phyloP scores from a whole-genome alignment of 192 early-diverging fungal species.

The Coemansia sp. region DNA sequence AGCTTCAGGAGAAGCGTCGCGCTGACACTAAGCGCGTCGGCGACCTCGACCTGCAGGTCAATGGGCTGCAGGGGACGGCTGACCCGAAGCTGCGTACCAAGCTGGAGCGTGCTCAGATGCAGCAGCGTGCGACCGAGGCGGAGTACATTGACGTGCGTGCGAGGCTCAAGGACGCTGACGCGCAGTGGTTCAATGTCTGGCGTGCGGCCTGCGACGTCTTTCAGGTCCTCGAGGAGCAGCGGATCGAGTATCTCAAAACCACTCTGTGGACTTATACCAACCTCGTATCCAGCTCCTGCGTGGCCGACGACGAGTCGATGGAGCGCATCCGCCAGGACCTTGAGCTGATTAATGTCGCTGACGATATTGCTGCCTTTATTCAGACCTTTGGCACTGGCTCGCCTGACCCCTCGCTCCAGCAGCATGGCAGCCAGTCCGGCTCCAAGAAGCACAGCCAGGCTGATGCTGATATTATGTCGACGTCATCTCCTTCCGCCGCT shows the following conservation, averaged over 20 bases:
- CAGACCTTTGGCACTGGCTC: slow-evolving; percentile 65
- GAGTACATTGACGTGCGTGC: slow-evolving; percentile 42
- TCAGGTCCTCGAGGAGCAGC: slow-evolving; percentile 68
- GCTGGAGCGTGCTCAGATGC: slow-evolving; percentile 49
- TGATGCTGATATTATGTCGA: slow-evolving; percentile 25
- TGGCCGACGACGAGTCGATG: slow-evolving; percentile 77
- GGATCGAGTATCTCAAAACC: slow-evolving; percentile 70
- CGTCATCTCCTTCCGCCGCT: slow-evolving; percentile 17
- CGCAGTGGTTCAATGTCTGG: not conserved
- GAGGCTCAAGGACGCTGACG: slow-evolving; percentile 51
- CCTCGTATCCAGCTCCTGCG: slow-evolving; percentile 69
- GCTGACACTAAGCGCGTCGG: slow-evolving; percentile 27
- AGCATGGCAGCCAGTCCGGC: no score
- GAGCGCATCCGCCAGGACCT: slow-evolving; percentile 71
- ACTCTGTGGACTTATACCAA: slow-evolving; percentile 76
- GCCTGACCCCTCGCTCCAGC: slow-evolving; percentile 30
- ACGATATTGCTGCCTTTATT: slow-evolving; percentile 70
- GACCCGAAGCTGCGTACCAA: slow-evolving; percentile 51
- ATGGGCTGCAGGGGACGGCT: slow-evolving; percentile 43
- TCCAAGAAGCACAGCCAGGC: no score
- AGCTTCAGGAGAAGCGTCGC: slow-evolving; percentile 55
- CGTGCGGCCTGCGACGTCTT: not conserved
- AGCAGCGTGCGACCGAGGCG: slow-evolving; percentile 45
- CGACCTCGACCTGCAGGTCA: slow-evolving; percentile 52
- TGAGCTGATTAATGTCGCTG: slow-evolving; percentile 65